phyloP scores from a whole-genome alignment of 768 basidiomycete genomes.

The Russula dissimulans region DNA sequence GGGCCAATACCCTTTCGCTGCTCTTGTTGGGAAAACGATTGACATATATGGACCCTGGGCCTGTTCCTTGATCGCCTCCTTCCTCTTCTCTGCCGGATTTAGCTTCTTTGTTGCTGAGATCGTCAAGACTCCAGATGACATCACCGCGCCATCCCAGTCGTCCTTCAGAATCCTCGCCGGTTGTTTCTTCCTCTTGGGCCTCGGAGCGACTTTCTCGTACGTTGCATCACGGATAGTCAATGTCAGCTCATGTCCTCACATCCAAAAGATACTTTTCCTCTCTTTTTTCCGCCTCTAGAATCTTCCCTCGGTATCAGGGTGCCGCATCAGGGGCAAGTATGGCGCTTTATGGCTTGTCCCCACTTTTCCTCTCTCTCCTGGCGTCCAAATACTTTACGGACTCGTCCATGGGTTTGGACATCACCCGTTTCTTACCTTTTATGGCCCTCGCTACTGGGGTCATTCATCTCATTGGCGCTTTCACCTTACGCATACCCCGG shows the following conservation, averaged over 20 bases:
- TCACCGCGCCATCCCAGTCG: constrained; percentile 30
- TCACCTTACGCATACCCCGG: constrained; percentile 31
- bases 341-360: constrained; percentile 76
- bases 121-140: constrained; percentile 34
- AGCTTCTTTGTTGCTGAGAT: constrained; percentile 53
- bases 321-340: constrained; percentile 57
- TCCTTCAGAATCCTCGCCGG: constrained; percentile 45
- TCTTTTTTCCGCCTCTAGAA: constrained; percentile 65
- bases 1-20: constrained; percentile 72
- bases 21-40: constrained; percentile 56
- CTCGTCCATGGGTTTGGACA: constrained; percentile 35
- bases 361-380: constrained; percentile 57
- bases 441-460: constrained; percentile 45
- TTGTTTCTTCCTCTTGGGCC: constrained; percentile 53
- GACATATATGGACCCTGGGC: constrained; percentile 59
- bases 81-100: constrained; percentile 53
- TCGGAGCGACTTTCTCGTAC: constrained; percentile 68
- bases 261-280: constrained; percentile 48
- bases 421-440: constrained; percentile 45
- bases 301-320: constrained; percentile 57
- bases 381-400: constrained; percentile 55
- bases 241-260: not conserved
- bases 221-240: constrained; percentile 23
- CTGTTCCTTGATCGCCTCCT: constrained; percentile 54
- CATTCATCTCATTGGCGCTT: constrained; percentile 45